Conservation (phyloP, 2,329 filamentous ascomycete genomes). For the Fulvia fulva region DNA sequence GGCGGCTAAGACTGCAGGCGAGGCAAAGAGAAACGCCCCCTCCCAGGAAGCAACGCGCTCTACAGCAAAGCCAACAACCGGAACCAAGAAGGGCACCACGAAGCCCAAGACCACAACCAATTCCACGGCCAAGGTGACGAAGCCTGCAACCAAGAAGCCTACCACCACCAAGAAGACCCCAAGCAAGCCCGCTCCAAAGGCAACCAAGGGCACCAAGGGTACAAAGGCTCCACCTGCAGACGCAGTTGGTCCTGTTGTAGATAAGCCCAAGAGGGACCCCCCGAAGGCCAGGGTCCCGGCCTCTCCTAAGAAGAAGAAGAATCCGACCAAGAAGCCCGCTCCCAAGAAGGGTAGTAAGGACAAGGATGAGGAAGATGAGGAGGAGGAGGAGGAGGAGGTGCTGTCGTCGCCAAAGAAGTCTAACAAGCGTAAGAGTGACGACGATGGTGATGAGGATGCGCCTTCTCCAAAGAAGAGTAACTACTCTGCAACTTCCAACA, state of each 20-base stretch:
- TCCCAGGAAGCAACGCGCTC: too few relatives aligned
- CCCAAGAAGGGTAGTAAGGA: background rate
- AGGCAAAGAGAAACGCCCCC: background rate
- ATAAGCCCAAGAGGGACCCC: too few relatives aligned
- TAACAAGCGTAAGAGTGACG: too few relatives aligned
- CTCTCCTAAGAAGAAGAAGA: background rate
- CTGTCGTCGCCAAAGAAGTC: background rate
- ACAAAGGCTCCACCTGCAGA: too few relatives aligned
- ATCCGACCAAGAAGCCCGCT: background rate
- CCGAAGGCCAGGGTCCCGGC: too few relatives aligned
- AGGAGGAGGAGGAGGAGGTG: background rate
- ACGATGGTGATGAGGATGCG: too few relatives aligned
- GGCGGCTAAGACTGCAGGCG: background rate
- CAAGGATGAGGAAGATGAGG: background rate
- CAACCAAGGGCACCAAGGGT: background rate
- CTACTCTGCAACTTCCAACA: background rate
- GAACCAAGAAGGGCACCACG: background rate
- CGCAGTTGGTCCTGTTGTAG: too few relatives aligned
- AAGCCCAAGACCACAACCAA: background rate
- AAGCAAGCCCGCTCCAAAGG: background rate
- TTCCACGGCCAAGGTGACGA: background rate
- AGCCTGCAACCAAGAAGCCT: slow-evolving; percentile 1
- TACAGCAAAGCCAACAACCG: too few relatives aligned
- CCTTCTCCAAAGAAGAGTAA: background rate
- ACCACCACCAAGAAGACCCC: background rate